Evolutionary conservation across 2,329 filamentous ascomycete species (phyloP).

Genomic region (Exophiala viscosa): DNA sequence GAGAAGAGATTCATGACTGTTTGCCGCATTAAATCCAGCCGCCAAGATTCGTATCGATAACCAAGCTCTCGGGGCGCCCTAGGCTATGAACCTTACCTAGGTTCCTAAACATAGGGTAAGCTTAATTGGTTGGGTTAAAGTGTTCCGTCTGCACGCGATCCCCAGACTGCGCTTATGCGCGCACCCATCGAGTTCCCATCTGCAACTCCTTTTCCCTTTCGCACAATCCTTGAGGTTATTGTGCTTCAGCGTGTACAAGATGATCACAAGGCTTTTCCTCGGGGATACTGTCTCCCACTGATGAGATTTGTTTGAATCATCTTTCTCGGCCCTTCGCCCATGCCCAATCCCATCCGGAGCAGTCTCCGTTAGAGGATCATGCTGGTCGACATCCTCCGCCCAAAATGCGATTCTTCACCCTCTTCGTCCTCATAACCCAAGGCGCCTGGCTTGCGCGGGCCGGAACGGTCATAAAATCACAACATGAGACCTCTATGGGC

Average conservation of each 20-base stretch:
- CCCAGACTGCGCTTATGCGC: neutral
- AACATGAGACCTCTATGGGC: neutral
- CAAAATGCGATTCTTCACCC: slow-evolving; percentile 15
- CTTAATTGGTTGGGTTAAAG: neutral
- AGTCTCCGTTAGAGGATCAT: slow-evolving; percentile 5
- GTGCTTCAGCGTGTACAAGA: neutral
- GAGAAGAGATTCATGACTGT: neutral
- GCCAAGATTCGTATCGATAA: no score
- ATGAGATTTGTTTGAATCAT: no score
- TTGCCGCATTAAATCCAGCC: no score
- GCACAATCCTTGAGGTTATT: neutral
- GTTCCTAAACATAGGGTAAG: no score
- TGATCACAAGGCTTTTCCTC: no score
- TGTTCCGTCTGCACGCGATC: neutral
- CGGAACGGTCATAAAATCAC: slow-evolving; percentile 10
- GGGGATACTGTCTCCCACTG: no score
- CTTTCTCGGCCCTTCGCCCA: no score
- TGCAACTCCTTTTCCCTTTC: neutral
- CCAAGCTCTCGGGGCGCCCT: no score
- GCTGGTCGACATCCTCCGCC: neutral
- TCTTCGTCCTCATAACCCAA: slow-evolving; percentile 5
- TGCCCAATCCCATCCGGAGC: no score
- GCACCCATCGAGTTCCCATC: neutral
- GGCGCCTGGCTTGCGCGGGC: slow-evolving; percentile 1
- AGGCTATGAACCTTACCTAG: no score